Percentiles rank a stretch among this genome's conserved stretches.
Evolutionary conservation across 108 stramenopile genomes (phyloP).

Genomic region (Nitzschia sp.): DNA sequence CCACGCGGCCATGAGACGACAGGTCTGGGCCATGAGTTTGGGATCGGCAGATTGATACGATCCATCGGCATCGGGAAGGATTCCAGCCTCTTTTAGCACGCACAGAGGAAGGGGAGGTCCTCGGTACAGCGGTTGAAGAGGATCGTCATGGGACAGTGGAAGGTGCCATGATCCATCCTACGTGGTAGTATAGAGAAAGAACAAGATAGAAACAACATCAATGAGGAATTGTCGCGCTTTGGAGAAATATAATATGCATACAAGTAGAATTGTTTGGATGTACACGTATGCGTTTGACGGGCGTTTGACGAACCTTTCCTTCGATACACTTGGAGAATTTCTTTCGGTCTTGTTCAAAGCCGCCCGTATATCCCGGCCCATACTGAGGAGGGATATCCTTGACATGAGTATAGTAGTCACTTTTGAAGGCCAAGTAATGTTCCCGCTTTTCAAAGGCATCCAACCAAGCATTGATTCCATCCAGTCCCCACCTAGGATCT

Average conservation of each 20-base stretch:
- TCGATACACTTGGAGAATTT: conserved; percentile 49
- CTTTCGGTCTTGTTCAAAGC: conserved; percentile 61
- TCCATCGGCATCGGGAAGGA: conserved; percentile 57
- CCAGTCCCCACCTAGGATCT: conserved; percentile 52
- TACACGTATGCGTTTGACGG: too few relatives aligned
- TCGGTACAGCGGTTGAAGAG: conserved; percentile 71
- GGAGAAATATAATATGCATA: too few relatives aligned
- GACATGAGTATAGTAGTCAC: conserved; percentile 67
- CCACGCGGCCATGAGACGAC: conserved; percentile 80
- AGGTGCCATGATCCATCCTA: conserved; percentile 50
- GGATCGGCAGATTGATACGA: conserved; percentile 62
- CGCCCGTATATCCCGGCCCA: conserved; percentile 69
- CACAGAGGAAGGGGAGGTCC: conserved; percentile 76
- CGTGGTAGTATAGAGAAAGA: neutral
- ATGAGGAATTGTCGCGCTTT: too few relatives aligned
- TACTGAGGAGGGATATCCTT: conserved; percentile 68
- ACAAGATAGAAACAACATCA: too few relatives aligned
- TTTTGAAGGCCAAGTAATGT: conserved; percentile 84
- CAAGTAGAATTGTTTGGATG: too few relatives aligned
- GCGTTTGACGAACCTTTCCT: conserved; percentile 38
- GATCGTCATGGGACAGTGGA: conserved; percentile 73
- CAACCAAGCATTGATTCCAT: conserved; percentile 80
- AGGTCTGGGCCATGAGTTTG: conserved; percentile 52
- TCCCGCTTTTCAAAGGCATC: conserved; percentile 91
- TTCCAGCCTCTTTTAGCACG: conserved; percentile 61